Evolutionary conservation across 768 basidiomycete species (phyloP).

Genomic region (Punctularia strigosozonata): DNA sequence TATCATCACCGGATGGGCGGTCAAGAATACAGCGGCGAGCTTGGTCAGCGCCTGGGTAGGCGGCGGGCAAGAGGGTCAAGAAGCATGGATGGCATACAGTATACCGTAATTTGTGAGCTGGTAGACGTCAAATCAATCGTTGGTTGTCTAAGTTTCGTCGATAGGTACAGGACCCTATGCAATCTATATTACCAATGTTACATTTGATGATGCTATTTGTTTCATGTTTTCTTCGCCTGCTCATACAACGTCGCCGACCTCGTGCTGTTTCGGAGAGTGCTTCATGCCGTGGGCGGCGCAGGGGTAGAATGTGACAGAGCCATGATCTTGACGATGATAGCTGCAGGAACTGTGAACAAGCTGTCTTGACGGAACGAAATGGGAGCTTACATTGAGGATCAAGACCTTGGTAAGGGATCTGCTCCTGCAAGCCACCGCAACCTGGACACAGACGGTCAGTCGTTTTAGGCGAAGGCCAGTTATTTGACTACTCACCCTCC

Average conservation of each 20-base stretch:
- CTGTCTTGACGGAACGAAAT: not conserved
- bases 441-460: constrained; percentile 22
- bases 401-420: constrained; percentile 74
- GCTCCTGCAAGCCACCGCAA: constrained; percentile 70
- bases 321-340: constrained; percentile 35
- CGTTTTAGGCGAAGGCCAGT: not conserved
- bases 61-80: constrained; percentile 39
- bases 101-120: too few species aligned
- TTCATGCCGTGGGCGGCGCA: too few species aligned
- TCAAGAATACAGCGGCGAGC: constrained; percentile 52
- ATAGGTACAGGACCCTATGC: too few species aligned
- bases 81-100: constrained; percentile 74
- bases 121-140: too few species aligned
- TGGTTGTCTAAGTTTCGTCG: too few species aligned
- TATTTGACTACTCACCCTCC: constrained; percentile 27
- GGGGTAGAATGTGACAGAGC: constrained; percentile 27
- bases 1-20: constrained; percentile 61
- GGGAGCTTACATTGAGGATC: constrained; percentile 55
- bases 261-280: too few species aligned
- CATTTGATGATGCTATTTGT: too few species aligned
- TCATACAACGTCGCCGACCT: too few species aligned
- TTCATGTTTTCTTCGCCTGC: too few species aligned
- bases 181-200: too few species aligned
- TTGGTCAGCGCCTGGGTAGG: constrained; percentile 63
- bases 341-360: constrained; percentile 13